A percentile compares a stretch with the other conserved stretches of the same genome.
Conservation (phyloP, 805 yeast species). For the Candida palmyrensis region DNA sequence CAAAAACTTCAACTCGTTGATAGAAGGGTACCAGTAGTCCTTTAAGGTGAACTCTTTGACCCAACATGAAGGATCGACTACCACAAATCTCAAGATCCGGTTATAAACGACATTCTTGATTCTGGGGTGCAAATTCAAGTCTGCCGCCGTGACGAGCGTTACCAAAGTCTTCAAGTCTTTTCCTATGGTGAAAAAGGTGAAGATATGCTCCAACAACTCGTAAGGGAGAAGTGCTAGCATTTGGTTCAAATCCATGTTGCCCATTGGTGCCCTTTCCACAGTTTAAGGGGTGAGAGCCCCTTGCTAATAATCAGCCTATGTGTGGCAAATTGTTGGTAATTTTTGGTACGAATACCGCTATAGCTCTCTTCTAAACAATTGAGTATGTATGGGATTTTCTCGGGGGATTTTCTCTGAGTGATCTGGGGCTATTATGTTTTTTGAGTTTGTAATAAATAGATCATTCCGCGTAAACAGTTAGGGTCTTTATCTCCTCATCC, state of each 20-base stretch:
- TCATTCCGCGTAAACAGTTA: too few species aligned
- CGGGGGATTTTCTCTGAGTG: too few species aligned
- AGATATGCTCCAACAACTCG: slow-evolving; percentile 2
- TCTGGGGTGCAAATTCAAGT: not conserved
- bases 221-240: slow-evolving; percentile 1
- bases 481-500: too few species aligned
- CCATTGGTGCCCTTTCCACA: too few species aligned
- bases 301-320: too few species aligned
- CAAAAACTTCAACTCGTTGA: slow-evolving; percentile 1
- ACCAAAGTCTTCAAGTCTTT: slow-evolving; percentile 1
- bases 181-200: slow-evolving; percentile 2
- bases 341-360: too few species aligned
- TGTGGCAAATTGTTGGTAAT: too few species aligned
- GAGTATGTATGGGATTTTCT: too few species aligned
- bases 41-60: slow-evolving; percentile 2
- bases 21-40: slow-evolving; percentile 4
- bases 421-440: too few species aligned
- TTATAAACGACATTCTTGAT: not conserved
- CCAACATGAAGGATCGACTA: slow-evolving; percentile 5
- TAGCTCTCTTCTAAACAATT: too few species aligned
- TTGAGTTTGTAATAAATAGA: too few species aligned
- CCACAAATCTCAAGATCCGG: slow-evolving; percentile 2
- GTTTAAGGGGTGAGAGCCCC: too few species aligned
- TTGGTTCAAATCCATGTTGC: slow-evolving; percentile 2
- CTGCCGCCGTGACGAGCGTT: not conserved